Conservation (phyloP, 2,329 filamentous ascomycete species). For the Aureobasidium sp. region DNA sequence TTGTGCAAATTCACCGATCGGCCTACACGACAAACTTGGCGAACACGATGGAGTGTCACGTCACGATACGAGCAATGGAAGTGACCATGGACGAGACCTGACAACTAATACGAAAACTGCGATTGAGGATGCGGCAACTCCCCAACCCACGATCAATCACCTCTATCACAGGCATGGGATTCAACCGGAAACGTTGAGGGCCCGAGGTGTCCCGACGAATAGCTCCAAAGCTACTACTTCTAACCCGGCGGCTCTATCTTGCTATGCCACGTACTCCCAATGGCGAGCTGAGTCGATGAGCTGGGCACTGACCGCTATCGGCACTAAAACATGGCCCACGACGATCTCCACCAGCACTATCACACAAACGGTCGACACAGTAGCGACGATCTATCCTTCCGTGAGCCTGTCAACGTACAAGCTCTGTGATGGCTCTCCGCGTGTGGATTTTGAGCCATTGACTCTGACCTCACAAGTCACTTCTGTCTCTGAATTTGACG, state of each 20-base stretch:
- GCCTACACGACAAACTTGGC: neutral
- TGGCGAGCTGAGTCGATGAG: neutral
- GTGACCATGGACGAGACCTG: neutral
- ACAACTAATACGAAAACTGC: neutral
- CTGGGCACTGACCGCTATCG: neutral
- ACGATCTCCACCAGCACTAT: neutral
- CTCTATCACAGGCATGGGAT: neutral
- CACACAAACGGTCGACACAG: neutral
- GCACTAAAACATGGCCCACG: neutral
- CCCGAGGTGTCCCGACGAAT: neutral
- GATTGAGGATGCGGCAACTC: neutral
- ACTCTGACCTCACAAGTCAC: conserved; percentile 11
- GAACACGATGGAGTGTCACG: neutral
- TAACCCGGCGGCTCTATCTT: neutral
- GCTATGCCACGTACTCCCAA: neutral
- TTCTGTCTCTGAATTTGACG: neutral
- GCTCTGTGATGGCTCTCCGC: conserved; percentile 19
- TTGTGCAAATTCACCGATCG: neutral
- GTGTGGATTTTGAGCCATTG: conserved; percentile 15
- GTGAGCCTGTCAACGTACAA: conserved; percentile 14
- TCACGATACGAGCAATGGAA: neutral
- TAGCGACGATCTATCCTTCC: conserved; percentile 4
- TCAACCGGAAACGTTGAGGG: neutral
- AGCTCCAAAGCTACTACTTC: neutral
- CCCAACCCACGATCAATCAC: neutral